phyloP scores from a whole-genome alignment of 2,329 filamentous ascomycete genomes.

The Akanthomyces dipterigenus region DNA sequence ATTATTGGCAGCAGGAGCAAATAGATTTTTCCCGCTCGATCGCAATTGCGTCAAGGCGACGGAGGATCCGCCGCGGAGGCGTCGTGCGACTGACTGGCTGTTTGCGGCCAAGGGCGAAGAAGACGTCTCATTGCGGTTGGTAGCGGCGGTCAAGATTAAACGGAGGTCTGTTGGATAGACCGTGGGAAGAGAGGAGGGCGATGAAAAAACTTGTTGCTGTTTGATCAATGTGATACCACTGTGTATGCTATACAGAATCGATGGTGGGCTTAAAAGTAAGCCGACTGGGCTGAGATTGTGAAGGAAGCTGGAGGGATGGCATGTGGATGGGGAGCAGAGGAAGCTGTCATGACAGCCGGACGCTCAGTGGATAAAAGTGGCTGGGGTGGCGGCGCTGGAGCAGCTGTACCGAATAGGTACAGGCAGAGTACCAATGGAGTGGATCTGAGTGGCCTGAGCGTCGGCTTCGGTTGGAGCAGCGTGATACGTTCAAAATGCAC shows the following conservation, averaged over 20 bases:
- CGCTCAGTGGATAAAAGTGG: background rate
- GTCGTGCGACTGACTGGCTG: background rate
- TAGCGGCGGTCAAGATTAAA: background rate
- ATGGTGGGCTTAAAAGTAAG: background rate
- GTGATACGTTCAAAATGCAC: background rate
- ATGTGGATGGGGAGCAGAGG: background rate
- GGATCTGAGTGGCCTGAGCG: background rate
- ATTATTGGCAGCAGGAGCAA: background rate
- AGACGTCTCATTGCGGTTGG: background rate
- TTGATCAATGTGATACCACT: background rate
- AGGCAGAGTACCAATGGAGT: background rate
- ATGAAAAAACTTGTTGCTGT: too few species aligned
- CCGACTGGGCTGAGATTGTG: background rate
- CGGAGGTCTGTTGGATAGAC: background rate
- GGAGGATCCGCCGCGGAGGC: background rate
- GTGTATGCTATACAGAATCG: background rate
- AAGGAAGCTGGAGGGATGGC: background rate
- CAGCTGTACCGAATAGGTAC: constrained; percentile 5
- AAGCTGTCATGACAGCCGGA: background rate
- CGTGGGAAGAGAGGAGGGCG: background rate
- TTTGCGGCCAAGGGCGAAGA: background rate
- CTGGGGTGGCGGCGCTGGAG: background rate
- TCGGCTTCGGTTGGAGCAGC: background rate
- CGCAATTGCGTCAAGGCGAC: background rate
- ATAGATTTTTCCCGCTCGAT: background rate